Conservation (phyloP, 495 filamentous ascomycete species). For the Pseudevernia furfuracea region DNA sequence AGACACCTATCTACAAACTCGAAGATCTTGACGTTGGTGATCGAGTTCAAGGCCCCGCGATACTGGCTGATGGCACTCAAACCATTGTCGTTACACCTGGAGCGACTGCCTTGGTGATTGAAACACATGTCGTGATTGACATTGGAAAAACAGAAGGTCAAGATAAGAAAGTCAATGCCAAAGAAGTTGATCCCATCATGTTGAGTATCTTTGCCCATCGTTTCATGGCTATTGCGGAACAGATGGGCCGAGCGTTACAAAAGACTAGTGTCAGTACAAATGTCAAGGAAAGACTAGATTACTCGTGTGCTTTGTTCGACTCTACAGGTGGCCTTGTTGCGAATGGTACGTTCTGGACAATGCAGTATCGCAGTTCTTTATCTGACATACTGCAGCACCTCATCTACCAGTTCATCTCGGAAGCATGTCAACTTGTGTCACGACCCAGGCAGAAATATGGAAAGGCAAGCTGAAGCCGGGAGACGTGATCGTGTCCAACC, state of each 20-base stretch:
- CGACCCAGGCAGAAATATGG: slow-evolving; percentile 91
- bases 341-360: slow-evolving; percentile 47
- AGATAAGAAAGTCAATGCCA: slow-evolving; percentile 37
- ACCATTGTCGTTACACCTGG: slow-evolving; percentile 87
- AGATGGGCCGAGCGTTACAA: slow-evolving; percentile 92
- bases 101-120: slow-evolving; percentile 62
- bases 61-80: slow-evolving; percentile 91
- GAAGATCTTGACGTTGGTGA: slow-evolving; percentile 70
- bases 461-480: slow-evolving; percentile 78
- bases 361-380: not conserved
- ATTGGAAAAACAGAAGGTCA: slow-evolving; percentile 51
- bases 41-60: slow-evolving; percentile 73
- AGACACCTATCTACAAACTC: slow-evolving; percentile 81
- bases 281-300: slow-evolving; percentile 94
- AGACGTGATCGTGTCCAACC: slow-evolving; percentile 92
- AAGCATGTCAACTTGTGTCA: slow-evolving; percentile 90
- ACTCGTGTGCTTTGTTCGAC: slow-evolving; percentile 93
- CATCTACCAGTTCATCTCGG: slow-evolving; percentile 92
- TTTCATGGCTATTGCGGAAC: slow-evolving; percentile 98
- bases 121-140: slow-evolving; percentile 56
- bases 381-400: slow-evolving; percentile 46
- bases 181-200: slow-evolving; percentile 71
- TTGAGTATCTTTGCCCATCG: slow-evolving; percentile 92
- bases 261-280: slow-evolving; percentile 98
- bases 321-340: slow-evolving; percentile 84